These are phyloP conservation scores for Exophiala phaeomuriformis DNA, from an alignment of 2,329 filamentous ascomycete genomes.

Conservation along the genomic window DNA sequence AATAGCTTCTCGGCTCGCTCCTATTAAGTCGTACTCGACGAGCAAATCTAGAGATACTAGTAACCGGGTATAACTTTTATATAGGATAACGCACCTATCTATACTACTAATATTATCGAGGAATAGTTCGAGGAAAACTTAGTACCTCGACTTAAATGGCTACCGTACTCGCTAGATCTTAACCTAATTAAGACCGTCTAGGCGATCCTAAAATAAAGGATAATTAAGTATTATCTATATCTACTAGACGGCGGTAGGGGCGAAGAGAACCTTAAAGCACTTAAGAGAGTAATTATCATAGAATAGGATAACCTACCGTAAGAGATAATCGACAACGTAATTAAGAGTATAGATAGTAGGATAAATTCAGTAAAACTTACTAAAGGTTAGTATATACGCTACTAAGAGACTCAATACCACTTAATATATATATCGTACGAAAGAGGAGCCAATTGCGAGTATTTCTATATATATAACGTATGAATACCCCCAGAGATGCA, in stretches of 20 bases:
- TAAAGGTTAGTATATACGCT: no score
- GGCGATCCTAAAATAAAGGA: background rate
- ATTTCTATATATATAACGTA: no score
- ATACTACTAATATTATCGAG: no score
- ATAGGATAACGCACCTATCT: no score
- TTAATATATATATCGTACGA: no score
- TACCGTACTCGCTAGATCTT: no score
- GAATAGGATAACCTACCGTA: background rate
- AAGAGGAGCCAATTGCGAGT: no score
- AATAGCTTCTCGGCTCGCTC: background rate
- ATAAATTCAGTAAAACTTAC: background rate
- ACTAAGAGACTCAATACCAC: no score
- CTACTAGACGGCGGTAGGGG: background rate
- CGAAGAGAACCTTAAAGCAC: background rate
- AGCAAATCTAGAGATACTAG: background rate
- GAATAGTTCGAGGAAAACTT: background rate
- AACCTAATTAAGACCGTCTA: background rate
- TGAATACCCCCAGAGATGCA: no score
- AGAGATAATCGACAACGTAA: background rate
- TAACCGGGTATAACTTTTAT: background rate
- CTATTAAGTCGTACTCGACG: background rate
- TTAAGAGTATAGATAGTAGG: background rate
- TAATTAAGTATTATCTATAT: background rate
- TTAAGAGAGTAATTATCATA: background rate
- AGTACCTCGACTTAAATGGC: background rate